These are phyloP conservation scores for Paracamarosporium sp. DNA, from an alignment of 2,329 filamentous ascomycete species.

Conservation along the genomic window DNA sequence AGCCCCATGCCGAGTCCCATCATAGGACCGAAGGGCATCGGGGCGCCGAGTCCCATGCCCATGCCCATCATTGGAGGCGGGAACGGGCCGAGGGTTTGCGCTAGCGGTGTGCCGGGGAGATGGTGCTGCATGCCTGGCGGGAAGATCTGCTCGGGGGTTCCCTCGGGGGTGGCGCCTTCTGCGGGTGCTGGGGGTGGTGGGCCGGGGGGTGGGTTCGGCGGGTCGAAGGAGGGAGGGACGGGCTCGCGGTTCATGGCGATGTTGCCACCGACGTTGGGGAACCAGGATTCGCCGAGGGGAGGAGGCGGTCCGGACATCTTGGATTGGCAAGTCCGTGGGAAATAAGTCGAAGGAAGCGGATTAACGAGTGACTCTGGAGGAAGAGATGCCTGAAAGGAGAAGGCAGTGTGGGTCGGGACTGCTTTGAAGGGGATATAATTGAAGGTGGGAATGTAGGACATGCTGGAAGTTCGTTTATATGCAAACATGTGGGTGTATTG, in stretches of 20 bases:
- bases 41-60: constrained; percentile 17
- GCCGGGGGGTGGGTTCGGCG: constrained; percentile 21
- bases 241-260: constrained; percentile 43
- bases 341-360: background rate
- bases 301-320: constrained; percentile 36
- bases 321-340: background rate
- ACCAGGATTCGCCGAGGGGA: constrained; percentile 34
- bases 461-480: background rate
- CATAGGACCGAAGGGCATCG: too few species aligned
- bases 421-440: background rate
- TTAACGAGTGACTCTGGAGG: background rate
- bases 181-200: constrained; percentile 7
- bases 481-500: background rate
- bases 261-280: constrained; percentile 39
- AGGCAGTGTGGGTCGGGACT: background rate
- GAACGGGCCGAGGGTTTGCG: constrained; percentile 17
- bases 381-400: background rate
- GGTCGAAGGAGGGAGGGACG: constrained; percentile 28
- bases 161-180: constrained; percentile 7
- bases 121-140: constrained; percentile 14
- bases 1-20: constrained; percentile 23
- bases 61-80: constrained; percentile 27
- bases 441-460: background rate
- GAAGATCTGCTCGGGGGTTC: background rate
- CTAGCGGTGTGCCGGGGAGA: constrained; percentile 14